Evolutionary conservation across 2,329 filamentous ascomycete genomes (phyloP).

Genomic region (Pseudopithomyces chartarum): DNA sequence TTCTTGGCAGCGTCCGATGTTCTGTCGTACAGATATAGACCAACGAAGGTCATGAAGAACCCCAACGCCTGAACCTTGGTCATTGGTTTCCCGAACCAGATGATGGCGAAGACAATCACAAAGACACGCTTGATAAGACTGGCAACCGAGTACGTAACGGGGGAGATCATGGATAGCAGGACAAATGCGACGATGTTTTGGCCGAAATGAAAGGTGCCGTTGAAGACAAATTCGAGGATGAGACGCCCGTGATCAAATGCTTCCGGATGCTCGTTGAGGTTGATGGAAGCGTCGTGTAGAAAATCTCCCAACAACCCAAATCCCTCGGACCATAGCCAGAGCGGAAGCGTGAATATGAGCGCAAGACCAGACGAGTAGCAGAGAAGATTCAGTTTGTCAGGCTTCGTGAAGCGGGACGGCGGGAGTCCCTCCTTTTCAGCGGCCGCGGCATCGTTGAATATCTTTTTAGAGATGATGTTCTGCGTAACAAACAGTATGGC

Average conservation of each 20-base stretch:
- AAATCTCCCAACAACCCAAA: slow-evolving; percentile 78
- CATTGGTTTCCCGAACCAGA: slow-evolving; percentile 94
- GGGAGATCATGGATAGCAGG: slow-evolving; percentile 88
- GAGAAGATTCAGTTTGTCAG: slow-evolving; percentile 94
- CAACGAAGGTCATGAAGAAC: slow-evolving; percentile 86
- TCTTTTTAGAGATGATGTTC: slow-evolving; percentile 96
- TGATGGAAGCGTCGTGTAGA: slow-evolving; percentile 77
- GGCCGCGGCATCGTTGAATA: slow-evolving; percentile 92
- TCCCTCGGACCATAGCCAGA: slow-evolving; percentile 94
- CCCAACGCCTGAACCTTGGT: slow-evolving; percentile 82
- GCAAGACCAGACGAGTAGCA: slow-evolving; percentile 97
- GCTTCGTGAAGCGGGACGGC: slow-evolving; percentile 68
- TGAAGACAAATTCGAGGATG: slow-evolving; percentile 89
- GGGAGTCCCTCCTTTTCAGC: slow-evolving; percentile 74
- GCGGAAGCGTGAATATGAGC: slow-evolving; percentile 83
- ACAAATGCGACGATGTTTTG: slow-evolving; percentile 97
- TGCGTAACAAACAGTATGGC: slow-evolving; percentile 95
- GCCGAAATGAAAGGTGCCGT: slow-evolving; percentile 93
- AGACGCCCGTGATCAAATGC: slow-evolving; percentile 67
- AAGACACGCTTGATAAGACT: slow-evolving; percentile 97
- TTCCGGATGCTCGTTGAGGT: slow-evolving; percentile 76
- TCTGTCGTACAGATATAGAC: slow-evolving; percentile 93
- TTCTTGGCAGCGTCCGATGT: slow-evolving; percentile 87
- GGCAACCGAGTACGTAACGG: slow-evolving; percentile 96
- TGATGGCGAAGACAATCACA: slow-evolving; percentile 89